These are phyloP conservation scores for Phoma sp. DNA, from an alignment of 2,329 filamentous ascomycete genomes.

Conservation along the genomic window DNA sequence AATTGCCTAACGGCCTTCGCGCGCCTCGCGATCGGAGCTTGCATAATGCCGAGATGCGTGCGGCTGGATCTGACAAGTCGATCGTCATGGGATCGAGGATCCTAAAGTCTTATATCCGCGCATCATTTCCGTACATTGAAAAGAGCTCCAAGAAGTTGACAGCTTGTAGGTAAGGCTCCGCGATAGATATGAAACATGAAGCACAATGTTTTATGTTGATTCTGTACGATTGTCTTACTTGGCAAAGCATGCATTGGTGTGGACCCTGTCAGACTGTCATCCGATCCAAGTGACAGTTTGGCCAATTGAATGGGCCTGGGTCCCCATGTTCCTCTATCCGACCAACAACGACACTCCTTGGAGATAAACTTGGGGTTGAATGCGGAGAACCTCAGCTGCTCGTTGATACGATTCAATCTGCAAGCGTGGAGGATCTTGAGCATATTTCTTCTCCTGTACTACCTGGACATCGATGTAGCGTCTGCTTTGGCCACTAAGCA, in stretches of 20 bases:
- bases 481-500: too few species aligned
- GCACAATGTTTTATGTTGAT: too few species aligned
- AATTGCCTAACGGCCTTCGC: constrained; percentile 1
- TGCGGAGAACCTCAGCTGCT: background rate
- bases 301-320: too few species aligned
- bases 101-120: constrained; percentile 3
- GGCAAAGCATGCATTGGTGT: background rate
- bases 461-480: too few species aligned
- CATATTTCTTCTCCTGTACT: too few species aligned
- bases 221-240: background rate
- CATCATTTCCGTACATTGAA: background rate
- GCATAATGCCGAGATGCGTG: constrained; percentile 6
- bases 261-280: constrained; percentile 4
- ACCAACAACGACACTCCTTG: background rate
- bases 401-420: too few species aligned
- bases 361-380: background rate
- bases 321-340: background rate
- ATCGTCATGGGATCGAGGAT: background rate
- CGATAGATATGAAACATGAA: background rate
- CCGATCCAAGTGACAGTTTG: background rate
- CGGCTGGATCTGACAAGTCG: background rate
- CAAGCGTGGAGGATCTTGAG: too few species aligned
- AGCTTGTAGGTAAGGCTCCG: background rate
- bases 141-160: background rate
- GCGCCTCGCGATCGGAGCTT: constrained; percentile 7